Conservation (phyloP, 257 asterid genomes). For the Solanum piurae region DNA sequence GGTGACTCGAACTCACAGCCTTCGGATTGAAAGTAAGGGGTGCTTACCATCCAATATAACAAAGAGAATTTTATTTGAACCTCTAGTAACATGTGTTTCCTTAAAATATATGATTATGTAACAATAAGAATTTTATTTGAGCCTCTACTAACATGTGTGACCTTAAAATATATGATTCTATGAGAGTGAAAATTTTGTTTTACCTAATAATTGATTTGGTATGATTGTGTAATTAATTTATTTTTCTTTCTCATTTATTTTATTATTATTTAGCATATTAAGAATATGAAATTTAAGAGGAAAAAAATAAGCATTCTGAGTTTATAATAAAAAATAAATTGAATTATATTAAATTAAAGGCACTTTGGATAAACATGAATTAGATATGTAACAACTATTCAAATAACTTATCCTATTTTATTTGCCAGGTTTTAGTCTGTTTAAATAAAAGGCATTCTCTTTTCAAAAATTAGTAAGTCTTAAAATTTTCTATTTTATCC, state of each 20-base stretch:
- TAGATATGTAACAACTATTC: neutral
- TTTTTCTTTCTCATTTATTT: neutral
- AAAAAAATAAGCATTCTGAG: neutral
- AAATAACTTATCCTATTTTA: neutral
- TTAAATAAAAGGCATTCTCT: neutral
- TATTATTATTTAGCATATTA: neutral
- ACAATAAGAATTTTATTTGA: neutral
- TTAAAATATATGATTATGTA: neutral
- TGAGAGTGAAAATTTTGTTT: neutral
- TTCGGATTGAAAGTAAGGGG: no score
- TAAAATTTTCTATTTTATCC: neutral
- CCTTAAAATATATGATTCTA: no score
- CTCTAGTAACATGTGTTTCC: neutral
- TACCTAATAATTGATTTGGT: neutral
- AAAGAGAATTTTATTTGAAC: no score
- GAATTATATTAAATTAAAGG: neutral
- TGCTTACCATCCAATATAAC: no score
- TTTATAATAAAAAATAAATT: neutral
- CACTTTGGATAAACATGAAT: neutral
- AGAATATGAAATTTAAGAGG: no score
- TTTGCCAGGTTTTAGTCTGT: neutral
- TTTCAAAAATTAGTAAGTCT: neutral
- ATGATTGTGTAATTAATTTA: neutral
- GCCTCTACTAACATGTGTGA: no score
- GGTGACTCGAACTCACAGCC: no score